Evolutionary conservation across 1,284 basidiomycete species (phyloP).

Genomic region (Trichosporon sp.): DNA sequence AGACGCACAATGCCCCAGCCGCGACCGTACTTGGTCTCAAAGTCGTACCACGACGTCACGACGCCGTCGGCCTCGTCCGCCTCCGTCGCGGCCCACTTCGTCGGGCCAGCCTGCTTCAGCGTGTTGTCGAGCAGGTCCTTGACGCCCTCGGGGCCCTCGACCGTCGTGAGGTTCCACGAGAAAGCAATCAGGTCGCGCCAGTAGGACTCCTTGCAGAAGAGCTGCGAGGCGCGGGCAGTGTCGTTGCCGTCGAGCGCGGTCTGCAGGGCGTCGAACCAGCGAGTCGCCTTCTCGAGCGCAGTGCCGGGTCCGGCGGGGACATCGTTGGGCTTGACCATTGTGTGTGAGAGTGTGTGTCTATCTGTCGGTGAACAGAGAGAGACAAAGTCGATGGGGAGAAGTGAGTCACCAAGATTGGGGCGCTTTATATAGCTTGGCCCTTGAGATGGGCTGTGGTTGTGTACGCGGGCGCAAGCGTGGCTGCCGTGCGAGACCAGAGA

Average conservation of each 20-base stretch:
- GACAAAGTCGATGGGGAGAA: neutral
- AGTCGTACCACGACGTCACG: slow-evolving; percentile 24
- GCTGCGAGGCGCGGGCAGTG: slow-evolving; percentile 85
- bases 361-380: neutral
- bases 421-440: neutral
- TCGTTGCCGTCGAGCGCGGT: slow-evolving; percentile 50
- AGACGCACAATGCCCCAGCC: slow-evolving; percentile 26
- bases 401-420: neutral
- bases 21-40: slow-evolving; percentile 48
- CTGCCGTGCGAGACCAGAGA: neutral
- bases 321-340: neutral
- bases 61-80: slow-evolving; percentile 30
- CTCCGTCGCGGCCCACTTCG: slow-evolving; percentile 9
- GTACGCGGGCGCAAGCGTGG: neutral
- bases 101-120: slow-evolving; percentile 5
- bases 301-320: neutral
- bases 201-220: slow-evolving; percentile 54
- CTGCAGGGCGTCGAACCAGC: slow-evolving; percentile 13
- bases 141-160: slow-evolving; percentile 49
- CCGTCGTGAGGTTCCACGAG: slow-evolving; percentile 61
- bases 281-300: slow-evolving; percentile 2
- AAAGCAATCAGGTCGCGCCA: slow-evolving; percentile 61
- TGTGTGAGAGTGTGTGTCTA: neutral
- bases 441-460: neutral
- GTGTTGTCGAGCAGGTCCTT: slow-evolving; percentile 13